Evolutionary conservation across 2,329 filamentous ascomycete species (phyloP).

Genomic region (Gyromitra esculenta): DNA sequence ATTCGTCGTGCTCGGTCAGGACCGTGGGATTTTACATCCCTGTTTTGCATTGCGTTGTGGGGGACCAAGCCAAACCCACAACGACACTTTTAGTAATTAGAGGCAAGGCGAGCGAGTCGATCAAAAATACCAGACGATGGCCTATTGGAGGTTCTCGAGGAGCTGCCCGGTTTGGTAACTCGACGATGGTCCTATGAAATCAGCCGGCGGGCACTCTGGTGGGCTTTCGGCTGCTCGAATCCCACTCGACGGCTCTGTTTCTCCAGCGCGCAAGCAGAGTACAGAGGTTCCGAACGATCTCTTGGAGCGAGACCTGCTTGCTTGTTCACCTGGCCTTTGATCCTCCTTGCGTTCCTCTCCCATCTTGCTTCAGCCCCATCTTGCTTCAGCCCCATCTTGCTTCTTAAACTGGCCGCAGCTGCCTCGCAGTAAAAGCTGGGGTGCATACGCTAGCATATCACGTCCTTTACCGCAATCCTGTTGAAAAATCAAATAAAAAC

Average conservation of each 20-base stretch:
- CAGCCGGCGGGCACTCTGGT: slow-evolving; percentile 33
- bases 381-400: slow-evolving; percentile 41
- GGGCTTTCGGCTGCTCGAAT: slow-evolving; percentile 12
- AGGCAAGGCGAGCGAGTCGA: slow-evolving; percentile 49
- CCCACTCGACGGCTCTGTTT: slow-evolving; percentile 16
- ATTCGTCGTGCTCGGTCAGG: slow-evolving; percentile 45
- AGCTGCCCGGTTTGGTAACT: slow-evolving; percentile 49
- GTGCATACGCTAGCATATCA: slow-evolving; percentile 37
- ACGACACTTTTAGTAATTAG: slow-evolving; percentile 46
- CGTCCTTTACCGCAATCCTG: slow-evolving; percentile 14
- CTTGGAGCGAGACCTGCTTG: slow-evolving; percentile 1
- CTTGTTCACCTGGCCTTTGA: slow-evolving; percentile 25
- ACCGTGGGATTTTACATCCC: slow-evolving; percentile 47
- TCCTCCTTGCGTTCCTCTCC: slow-evolving; percentile 18
- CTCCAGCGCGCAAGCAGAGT: slow-evolving; percentile 10
- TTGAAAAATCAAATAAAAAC: slow-evolving; percentile 2
- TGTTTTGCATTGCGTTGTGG: slow-evolving; percentile 41
- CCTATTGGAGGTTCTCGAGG: slow-evolving; percentile 32
- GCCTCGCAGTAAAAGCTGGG: slow-evolving; percentile 52
- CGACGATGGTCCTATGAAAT: slow-evolving; percentile 39
- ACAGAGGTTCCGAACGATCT: slow-evolving; percentile 2
- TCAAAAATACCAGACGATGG: slow-evolving; percentile 46
- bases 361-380: slow-evolving; percentile 36
- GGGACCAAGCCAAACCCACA: slow-evolving; percentile 28
- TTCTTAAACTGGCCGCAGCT: slow-evolving; percentile 46